Conservation (phyloP, 1,284 basidiomycete genomes). For the Austroboletus niveus region DNA sequence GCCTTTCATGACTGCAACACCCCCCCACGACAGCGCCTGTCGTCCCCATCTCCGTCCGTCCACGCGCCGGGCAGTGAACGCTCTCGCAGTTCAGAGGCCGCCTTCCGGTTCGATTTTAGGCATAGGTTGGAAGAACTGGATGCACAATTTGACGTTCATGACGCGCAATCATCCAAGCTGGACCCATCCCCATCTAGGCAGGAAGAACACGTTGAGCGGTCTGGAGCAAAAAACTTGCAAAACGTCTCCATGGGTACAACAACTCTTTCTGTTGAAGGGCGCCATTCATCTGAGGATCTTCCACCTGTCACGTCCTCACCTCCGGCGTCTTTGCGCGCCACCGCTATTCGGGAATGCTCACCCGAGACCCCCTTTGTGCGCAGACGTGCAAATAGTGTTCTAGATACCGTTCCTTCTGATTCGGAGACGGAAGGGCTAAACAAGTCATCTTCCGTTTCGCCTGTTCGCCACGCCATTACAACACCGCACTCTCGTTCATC, state of each 20-base stretch:
- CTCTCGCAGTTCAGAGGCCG: slow-evolving; percentile 2
- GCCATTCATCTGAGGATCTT: slow-evolving; percentile 6
- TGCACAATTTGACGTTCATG: slow-evolving; percentile 20
- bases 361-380: slow-evolving; percentile 11
- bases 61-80: slow-evolving; percentile 11
- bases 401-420: slow-evolving; percentile 14
- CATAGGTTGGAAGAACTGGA: slow-evolving; percentile 26
- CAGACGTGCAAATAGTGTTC: slow-evolving; percentile 7
- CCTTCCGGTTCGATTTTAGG: slow-evolving; percentile 29
- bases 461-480: slow-evolving; percentile 28
- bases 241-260: slow-evolving; percentile 18
- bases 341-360: slow-evolving; percentile 3
- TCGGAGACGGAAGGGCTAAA: slow-evolving; percentile 24
- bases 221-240: slow-evolving; percentile 18
- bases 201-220: slow-evolving; percentile 1
- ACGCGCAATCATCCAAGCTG: slow-evolving; percentile 2
- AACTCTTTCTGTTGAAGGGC: slow-evolving; percentile 9
- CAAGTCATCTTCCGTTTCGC: slow-evolving; percentile 28
- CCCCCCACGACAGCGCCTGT: neutral
- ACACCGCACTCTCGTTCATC: slow-evolving; percentile 31
- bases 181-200: slow-evolving; percentile 1
- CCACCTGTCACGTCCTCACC: slow-evolving; percentile 13
- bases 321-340: slow-evolving; percentile 5
- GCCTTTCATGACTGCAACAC: neutral
- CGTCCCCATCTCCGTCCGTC: slow-evolving; percentile 12